phyloP scores from a whole-genome alignment of 257 asterid species.

The Lavandula angustifolia region DNA sequence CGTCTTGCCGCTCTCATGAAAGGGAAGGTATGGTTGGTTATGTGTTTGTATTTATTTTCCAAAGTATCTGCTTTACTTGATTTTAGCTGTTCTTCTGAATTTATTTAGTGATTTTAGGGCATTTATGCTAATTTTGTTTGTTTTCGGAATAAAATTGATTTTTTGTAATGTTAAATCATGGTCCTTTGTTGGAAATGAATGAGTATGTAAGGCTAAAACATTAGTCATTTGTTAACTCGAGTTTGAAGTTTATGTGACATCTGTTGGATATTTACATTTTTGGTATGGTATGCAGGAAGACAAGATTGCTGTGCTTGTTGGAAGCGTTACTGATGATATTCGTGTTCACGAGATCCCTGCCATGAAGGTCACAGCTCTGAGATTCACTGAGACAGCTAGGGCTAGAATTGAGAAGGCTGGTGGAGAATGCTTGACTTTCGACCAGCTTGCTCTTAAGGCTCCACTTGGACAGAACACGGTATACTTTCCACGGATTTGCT shows the following conservation, averaged over 20 bases:
- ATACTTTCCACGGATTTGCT: neutral
- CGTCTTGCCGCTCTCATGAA: conserved; percentile 64
- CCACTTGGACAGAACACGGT: conserved; percentile 98
- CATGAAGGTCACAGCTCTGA: conserved; percentile 73
- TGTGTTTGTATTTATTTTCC: neutral
- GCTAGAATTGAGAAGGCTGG: conserved; percentile 97
- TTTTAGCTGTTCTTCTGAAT: neutral
- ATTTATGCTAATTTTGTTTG: too few relatives aligned
- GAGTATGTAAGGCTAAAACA: too few relatives aligned
- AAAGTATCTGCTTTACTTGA: neutral
- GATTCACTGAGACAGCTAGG: conserved; percentile 86
- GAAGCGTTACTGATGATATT: conserved; percentile 74
- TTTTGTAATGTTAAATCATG: too few relatives aligned
- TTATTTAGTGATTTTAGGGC: neutral
- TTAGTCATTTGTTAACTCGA: neutral
- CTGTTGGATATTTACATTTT: neutral
- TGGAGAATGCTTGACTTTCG: conserved; percentile 90
- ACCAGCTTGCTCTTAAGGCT: conserved; percentile 91
- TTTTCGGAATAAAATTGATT: neutral
- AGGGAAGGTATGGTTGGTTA: conserved; percentile 55
- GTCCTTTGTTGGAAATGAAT: too few relatives aligned
- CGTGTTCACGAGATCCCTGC: conserved; percentile 70
- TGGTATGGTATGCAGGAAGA: conserved; percentile 47
- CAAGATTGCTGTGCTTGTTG: conserved; percentile 83
- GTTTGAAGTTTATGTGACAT: neutral